Evolutionary conservation across 2,329 filamentous ascomycete genomes (phyloP), one percentile per base, ranked within the genome.

Genomic region (Colletotrichum sp.): DNA sequence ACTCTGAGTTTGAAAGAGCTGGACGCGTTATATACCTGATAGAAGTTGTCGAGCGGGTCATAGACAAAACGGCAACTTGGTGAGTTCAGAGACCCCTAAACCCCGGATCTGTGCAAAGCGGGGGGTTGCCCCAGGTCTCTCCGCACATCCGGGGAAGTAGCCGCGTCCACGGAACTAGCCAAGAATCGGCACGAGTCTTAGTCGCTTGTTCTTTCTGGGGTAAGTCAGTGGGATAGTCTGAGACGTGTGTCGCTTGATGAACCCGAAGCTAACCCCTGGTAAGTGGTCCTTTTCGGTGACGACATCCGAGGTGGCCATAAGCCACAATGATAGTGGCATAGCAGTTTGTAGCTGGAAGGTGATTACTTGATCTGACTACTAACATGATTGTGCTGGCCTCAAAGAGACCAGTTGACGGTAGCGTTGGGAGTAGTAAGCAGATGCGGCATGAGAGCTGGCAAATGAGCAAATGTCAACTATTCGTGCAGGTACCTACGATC

Each of bases 211-310:
- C 6, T 8, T 5, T 52, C 44, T 52, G n/a, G n/a, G 44, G 3
- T 52, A 21, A 21, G 0, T 21, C 9, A 21, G 9, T 2, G 3
- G 39, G 39, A 49, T 2, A 3, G 0, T 49, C 3, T n/a, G 18
- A 3, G 39, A 10, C 9, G 4, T 2, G 18, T 12, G 9, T 13
- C 55, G 26, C 16, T 28, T 59, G 26, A 0, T 26, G 55, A 10
- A 59, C 4, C 55, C 55, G 55, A 28, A 28, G 15, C 13, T 6
- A 16, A 6, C 3, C 5, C 9, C 6, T 49, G n/a, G 16, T 1
- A 18, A 0, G 4, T 57, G 4, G 26, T 3, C 2, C 0, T 13
- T 28, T 28, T 28, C 55, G 55, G 55, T 15, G 13, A 28, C 4
- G 1, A 57, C 1, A 57, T 57, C 52, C 52, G 52, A 57, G 32